Base-by-base conservation (phyloP, 257 asterid species). In the Cruciata laevipes region DNA sequence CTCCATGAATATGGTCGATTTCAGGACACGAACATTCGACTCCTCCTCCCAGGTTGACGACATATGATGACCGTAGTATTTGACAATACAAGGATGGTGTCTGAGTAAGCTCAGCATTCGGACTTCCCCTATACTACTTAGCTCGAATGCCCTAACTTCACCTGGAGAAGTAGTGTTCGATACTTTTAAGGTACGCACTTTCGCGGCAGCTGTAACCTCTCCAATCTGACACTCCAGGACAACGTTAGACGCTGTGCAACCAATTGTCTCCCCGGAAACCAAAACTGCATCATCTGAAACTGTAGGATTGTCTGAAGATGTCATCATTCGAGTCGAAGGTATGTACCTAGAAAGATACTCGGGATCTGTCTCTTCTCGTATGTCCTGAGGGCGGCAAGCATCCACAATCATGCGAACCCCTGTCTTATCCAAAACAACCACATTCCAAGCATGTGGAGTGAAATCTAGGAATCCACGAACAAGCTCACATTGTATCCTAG, bases 371-470 rank as follows among this genome's bases (percentile, higher is more conserved):
- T 93, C 99, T 69, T 87, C 90, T 80, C 97, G 81, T 67, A 90
- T 86, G 76, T 88, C 96, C 78, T 79, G 84, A 49, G 99, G 99
- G 75, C 80, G 89, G 81, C 99, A 93, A 10, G 99, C 91, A 83
- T 93, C 99, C 63, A 93, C 99, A 69, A 90, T 84, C 96, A 88
- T 85, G 25, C 95, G 96, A 67, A 80, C 78, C 73, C 72, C 25
- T 81, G 82, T 30, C 94, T 87, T 81, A 82, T 81, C 79, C 25
- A 90, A 59, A 70, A 82, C 77, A 42, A 93, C 72, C 13, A 90
- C 96, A 77, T 93, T 93, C 99, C 99, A 93, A 24, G 96, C 99
- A 85, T 93, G 99, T 1, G 95, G 99, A 1, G 82, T 78, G 72
- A 90, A 90, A 68, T 93, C 99, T 84, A 93, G 79, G 84, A 86